Percentiles rank a stretch among this genome's conserved stretches.
Evolutionary conservation across 164 flowering plant species (phyloP).

Genomic region (Taxillus chinensis): DNA sequence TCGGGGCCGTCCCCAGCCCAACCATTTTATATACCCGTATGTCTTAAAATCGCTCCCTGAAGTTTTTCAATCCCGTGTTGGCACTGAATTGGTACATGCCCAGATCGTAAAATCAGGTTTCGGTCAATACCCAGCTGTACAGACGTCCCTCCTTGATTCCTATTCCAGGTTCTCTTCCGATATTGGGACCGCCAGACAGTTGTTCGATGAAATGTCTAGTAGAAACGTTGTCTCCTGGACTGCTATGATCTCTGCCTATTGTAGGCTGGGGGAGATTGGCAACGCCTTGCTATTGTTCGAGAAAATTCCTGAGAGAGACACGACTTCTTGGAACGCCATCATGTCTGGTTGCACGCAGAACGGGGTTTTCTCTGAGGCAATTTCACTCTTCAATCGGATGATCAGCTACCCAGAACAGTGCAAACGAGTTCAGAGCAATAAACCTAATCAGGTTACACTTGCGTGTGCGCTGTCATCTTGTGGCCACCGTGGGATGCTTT

Average conservation of each 20-base stretch:
- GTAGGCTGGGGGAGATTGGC: constrained; percentile 31
- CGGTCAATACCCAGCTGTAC: constrained; percentile 39
- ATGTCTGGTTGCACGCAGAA: constrained; percentile 58
- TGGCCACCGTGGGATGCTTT: constrained; percentile 53
- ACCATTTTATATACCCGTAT: constrained; percentile 49
- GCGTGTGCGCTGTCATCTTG: constrained; percentile 51
- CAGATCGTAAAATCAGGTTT: constrained; percentile 43
- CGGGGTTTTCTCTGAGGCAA: constrained; percentile 45
- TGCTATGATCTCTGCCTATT: constrained; percentile 55
- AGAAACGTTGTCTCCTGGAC: constrained; percentile 57
- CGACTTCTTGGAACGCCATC: constrained; percentile 54
- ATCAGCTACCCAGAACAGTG: neutral
- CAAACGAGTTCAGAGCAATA: neutral
- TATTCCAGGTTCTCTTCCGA: constrained; percentile 25
- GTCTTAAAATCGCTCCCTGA: constrained; percentile 32
- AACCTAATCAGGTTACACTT: constrained; percentile 43
- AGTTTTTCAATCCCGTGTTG: constrained; percentile 12
- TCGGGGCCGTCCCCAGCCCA: constrained; percentile 24
- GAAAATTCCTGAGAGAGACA: constrained; percentile 49
- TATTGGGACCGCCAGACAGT: constrained; percentile 23
- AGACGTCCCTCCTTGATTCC: constrained; percentile 47
- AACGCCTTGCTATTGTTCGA: constrained; percentile 43
- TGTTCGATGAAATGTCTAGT: constrained; percentile 54
- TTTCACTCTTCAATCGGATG: constrained; percentile 44
- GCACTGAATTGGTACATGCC: constrained; percentile 34